Percentiles rank a stretch among this genome's conserved stretches.
Conservation (phyloP, 1,284 basidiomycete species). For the Hemileia vastatrix region DNA sequence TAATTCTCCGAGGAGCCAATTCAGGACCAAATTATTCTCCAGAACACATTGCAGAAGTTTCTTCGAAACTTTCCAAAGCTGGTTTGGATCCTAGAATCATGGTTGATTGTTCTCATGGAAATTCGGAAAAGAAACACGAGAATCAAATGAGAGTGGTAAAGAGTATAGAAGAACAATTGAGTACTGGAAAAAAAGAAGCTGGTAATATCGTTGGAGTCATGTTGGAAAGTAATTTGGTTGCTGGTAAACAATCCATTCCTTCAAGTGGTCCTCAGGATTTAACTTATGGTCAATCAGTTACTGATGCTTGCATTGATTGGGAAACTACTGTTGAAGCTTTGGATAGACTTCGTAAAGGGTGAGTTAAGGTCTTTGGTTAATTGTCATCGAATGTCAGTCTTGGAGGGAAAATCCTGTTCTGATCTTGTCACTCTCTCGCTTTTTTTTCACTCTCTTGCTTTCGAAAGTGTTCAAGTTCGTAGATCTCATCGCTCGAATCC, state of each 20-base stretch:
- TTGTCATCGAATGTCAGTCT: too few relatives aligned
- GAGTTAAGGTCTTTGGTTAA: too few relatives aligned
- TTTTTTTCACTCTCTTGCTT: too few relatives aligned
- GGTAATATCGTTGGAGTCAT: conserved; percentile 79
- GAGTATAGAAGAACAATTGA: conserved; percentile 53
- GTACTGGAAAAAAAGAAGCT: conserved; percentile 46
- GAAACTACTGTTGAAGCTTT: conserved; percentile 70
- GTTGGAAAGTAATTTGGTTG: conserved; percentile 89
- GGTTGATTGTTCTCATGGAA: conserved; percentile 85
- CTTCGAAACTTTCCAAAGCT: conserved; percentile 62
- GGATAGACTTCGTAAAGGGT: conserved; percentile 68
- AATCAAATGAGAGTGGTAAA: conserved; percentile 52
- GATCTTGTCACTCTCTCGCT: too few relatives aligned
- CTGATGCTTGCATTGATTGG: conserved; percentile 80
- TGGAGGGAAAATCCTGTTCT: too few relatives aligned
- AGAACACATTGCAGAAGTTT: conserved; percentile 65
- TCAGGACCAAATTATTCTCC: conserved; percentile 74
- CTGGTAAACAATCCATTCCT: conserved; percentile 39
- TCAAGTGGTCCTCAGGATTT: conserved; percentile 43
- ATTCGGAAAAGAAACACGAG: conserved; percentile 54
- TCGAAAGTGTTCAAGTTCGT: background rate
- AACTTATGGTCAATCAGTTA: conserved; percentile 79
- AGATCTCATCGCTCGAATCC: background rate
- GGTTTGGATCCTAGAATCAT: conserved; percentile 70
- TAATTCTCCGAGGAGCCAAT: conserved; percentile 83